Evolutionary conservation across 129 eudicot genomes (phyloP).

Genomic region (Ambrosia artemisiifolia): DNA sequence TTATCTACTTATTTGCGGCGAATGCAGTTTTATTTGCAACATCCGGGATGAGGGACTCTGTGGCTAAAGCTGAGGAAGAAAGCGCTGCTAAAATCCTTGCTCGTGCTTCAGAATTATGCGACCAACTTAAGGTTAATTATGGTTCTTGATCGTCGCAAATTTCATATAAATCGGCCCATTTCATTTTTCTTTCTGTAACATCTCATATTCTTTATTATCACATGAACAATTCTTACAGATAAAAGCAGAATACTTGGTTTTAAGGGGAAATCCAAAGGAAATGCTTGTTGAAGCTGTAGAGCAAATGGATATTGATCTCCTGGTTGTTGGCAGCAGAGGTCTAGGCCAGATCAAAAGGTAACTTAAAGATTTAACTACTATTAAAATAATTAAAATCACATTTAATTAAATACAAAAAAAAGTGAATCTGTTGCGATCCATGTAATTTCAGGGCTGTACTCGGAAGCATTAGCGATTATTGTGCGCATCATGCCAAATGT

Average conservation of each 20-base stretch:
- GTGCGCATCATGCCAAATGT: conserved; percentile 63
- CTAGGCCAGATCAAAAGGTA: conserved; percentile 57
- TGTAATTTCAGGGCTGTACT: conserved; percentile 47
- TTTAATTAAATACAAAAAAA: neutral
- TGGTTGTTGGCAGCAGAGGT: conserved; percentile 60
- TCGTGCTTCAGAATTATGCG: conserved; percentile 47
- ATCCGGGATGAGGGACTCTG: conserved; percentile 48
- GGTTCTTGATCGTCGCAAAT: neutral
- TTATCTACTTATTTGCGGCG: neutral
- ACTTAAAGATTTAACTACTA: neutral
- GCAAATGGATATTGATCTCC: conserved; percentile 43
- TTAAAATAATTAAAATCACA: neutral
- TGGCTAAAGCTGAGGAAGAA: conserved; percentile 49
- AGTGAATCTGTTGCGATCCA: neutral
- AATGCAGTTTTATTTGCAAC: conserved; percentile 44
- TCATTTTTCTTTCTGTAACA: neutral
- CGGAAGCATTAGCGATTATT: conserved; percentile 69
- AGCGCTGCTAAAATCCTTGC: conserved; percentile 51
- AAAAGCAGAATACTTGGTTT: conserved; percentile 34
- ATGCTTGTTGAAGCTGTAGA: conserved; percentile 43
- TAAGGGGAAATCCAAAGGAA: conserved; percentile 51
- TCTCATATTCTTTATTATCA: neutral
- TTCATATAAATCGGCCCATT: too few relatives aligned
- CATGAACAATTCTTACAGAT: conserved; percentile 14
- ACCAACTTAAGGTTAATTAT: conserved; percentile 25